Evolutionary conservation across 2,329 filamentous ascomycete species (phyloP).

Genomic region (Aspergillus pseudoglaucus): DNA sequence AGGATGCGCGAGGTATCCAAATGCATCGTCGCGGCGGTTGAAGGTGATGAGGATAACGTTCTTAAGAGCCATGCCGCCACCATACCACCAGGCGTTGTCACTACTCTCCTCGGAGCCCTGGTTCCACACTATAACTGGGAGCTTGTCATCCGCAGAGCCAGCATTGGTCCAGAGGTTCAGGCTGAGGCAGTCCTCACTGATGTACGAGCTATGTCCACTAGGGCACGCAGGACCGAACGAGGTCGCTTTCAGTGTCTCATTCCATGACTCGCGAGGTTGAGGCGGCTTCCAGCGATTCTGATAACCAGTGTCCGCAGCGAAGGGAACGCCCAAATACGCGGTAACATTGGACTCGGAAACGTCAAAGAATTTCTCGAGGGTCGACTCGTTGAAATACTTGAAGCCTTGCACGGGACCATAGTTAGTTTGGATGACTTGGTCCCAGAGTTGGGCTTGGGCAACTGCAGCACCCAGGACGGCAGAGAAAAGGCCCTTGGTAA

Average conservation of each 20-base stretch:
- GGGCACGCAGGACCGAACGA: slow-evolving; percentile 19
- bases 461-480: no score
- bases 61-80: slow-evolving; percentile 23
- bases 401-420: slow-evolving; percentile 15
- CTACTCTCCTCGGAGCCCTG: slow-evolving; percentile 22
- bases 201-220: slow-evolving; percentile 6
- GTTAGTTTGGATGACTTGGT: slow-evolving; percentile 11
- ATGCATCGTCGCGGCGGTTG: slow-evolving; percentile 22
- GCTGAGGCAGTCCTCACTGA: slow-evolving; percentile 28
- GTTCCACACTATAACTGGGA: slow-evolving; percentile 26
- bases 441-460: slow-evolving; percentile 14
- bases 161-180: slow-evolving; percentile 27
- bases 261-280: slow-evolving; percentile 14
- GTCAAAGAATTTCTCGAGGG: slow-evolving; percentile 13
- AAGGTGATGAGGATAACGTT: slow-evolving; percentile 24
- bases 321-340: slow-evolving; percentile 19
- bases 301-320: slow-evolving; percentile 21
- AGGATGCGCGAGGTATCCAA: slow-evolving; percentile 21
- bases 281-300: slow-evolving; percentile 22
- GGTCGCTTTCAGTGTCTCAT: slow-evolving; percentile 16
- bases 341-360: slow-evolving; percentile 15
- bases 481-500: no score
- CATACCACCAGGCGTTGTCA: slow-evolving; percentile 19
- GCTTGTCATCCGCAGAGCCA: slow-evolving; percentile 11
- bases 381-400: slow-evolving; percentile 16